Percentiles rank a stretch among this genome's conserved stretches.
Conservation (phyloP, 2,329 filamentous ascomycete species). For the Sclerotinia minor region DNA sequence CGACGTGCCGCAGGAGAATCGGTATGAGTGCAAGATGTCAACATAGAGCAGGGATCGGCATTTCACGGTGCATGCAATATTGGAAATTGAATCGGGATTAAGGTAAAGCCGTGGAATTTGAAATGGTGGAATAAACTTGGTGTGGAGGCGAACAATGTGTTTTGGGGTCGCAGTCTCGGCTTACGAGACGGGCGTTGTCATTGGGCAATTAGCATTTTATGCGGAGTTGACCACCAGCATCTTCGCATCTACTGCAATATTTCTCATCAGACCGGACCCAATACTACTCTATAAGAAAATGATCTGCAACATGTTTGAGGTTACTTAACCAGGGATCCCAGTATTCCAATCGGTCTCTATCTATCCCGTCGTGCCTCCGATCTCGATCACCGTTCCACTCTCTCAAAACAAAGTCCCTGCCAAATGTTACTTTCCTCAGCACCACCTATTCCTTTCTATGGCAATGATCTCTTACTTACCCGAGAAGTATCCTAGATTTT, state of each 20-base stretch:
- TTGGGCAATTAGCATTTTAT: background rate
- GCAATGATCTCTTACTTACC: background rate
- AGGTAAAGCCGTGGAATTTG: background rate
- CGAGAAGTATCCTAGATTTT: background rate
- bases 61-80: background rate
- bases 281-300: background rate
- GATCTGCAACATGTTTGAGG: background rate
- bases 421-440: background rate
- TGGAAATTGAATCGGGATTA: background rate
- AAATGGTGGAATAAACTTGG: conserved; percentile 5
- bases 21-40: conserved; percentile 5
- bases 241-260: background rate
- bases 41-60: background rate
- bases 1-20: conserved; percentile 21
- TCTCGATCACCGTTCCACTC: no score
- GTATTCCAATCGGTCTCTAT: background rate
- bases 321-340: background rate
- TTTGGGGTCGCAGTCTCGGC: conserved; percentile 9
- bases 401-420: background rate
- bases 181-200: conserved; percentile 11
- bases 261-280: background rate
- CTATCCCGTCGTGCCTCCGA: background rate
- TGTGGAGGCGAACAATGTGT: background rate
- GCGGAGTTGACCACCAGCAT: background rate
- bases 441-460: background rate